Evolutionary conservation across 1,284 basidiomycete species (phyloP).

Genomic region (Moniliophthora roreri): DNA sequence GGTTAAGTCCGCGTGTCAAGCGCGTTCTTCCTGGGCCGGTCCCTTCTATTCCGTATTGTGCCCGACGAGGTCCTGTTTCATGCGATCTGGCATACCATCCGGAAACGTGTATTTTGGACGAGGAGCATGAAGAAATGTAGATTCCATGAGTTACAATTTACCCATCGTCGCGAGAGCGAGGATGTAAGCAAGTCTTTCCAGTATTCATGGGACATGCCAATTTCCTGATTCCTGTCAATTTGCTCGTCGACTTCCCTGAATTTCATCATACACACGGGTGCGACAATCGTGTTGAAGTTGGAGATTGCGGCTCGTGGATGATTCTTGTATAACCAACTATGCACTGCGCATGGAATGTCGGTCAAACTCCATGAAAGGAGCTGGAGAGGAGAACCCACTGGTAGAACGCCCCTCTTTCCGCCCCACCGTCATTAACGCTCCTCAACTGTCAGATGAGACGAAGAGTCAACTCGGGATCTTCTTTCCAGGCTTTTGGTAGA

Average conservation of each 20-base stretch:
- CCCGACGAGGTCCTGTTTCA: background rate
- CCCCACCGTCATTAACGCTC: constrained; percentile 63
- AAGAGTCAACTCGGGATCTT: constrained; percentile 51
- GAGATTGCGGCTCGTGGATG: constrained; percentile 63
- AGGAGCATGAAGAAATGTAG: constrained; percentile 35
- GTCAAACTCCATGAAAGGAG: no score
- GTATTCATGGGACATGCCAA: constrained; percentile 50
- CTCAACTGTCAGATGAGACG: constrained; percentile 60
- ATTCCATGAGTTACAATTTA: constrained; percentile 32
- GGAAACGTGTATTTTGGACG: constrained; percentile 1
- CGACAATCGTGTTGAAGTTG: constrained; percentile 52
- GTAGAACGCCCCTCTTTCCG: constrained; percentile 56
- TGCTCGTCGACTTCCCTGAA: constrained; percentile 14
- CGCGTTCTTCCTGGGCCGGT: constrained; percentile 21
- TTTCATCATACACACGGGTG: constrained; percentile 40
- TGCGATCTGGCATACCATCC: background rate
- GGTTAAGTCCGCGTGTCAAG: constrained; percentile 36
- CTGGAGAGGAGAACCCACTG: no score
- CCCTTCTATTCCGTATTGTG: constrained; percentile 14
- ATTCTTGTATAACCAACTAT: constrained; percentile 60
- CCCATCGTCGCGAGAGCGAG: constrained; percentile 51
- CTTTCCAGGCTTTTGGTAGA: constrained; percentile 49
- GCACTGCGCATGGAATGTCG: constrained; percentile 34
- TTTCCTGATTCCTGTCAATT: no score
- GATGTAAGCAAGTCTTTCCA: constrained; percentile 70